These are phyloP conservation scores for Sherardia arvensis DNA, from an alignment of 257 asterid species.

Conservation along the genomic window DNA sequence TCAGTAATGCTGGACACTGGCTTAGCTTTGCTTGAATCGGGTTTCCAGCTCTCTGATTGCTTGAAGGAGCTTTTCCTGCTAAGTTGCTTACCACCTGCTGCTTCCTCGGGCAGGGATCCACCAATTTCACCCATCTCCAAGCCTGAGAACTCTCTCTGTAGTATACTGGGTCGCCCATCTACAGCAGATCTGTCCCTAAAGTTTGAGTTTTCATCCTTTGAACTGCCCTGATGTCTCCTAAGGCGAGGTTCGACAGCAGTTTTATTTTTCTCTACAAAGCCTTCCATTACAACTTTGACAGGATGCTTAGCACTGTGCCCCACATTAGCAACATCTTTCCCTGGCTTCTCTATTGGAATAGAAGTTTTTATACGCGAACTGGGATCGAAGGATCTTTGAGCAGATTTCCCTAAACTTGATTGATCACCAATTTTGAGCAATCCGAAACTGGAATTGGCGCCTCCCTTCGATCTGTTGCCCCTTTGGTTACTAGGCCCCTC, in stretches of 20 bases:
- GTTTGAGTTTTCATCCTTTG: conserved; percentile 34
- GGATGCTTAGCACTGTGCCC: conserved; percentile 39
- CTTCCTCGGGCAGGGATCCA: conserved; percentile 56
- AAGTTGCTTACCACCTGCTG: conserved; percentile 37
- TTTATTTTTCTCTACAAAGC: conserved; percentile 34
- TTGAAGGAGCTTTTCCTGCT: conserved; percentile 52
- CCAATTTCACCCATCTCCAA: conserved; percentile 94
- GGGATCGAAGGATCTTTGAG: conserved; percentile 36
- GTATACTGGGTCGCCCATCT: conserved; percentile 48
- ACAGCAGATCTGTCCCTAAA: conserved; percentile 30
- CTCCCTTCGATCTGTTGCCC: conserved; percentile 27
- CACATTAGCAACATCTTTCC: conserved; percentile 36
- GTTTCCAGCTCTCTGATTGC: conserved; percentile 46
- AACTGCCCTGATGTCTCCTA: conserved; percentile 40
- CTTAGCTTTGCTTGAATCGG: conserved; percentile 46
- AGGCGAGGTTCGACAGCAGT: conserved; percentile 27
- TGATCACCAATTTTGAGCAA: conserved; percentile 34
- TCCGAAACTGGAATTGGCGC: conserved; percentile 32
- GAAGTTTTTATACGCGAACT: conserved; percentile 29
- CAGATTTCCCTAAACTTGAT: conserved; percentile 29
- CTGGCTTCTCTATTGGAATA: conserved; percentile 41
- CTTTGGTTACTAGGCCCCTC: conserved; percentile 23
- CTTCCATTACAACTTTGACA: conserved; percentile 28
- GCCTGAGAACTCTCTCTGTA: conserved; percentile 71
- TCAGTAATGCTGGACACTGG: conserved; percentile 37